Evolutionary conservation across 495 filamentous ascomycete species (phyloP), one percentile per base, ranked within the genome.

Genomic region (Penicillium roqueforti): DNA sequence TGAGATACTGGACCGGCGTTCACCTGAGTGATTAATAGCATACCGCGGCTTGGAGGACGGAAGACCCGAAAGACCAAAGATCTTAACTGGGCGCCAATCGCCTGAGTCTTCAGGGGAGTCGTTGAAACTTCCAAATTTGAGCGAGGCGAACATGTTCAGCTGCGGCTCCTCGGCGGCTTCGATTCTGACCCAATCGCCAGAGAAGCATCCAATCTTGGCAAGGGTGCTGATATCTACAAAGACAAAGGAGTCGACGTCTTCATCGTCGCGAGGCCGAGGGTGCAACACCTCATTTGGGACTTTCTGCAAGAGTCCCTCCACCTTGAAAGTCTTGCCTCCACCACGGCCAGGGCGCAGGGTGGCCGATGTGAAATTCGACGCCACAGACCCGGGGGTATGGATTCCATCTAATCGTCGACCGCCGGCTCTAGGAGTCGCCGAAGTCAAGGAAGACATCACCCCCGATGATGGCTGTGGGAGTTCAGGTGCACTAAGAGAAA

Each of bases 161-260:
- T 82, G 80, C 13, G 87, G 84, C 58, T 89, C 88, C 36, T 83
- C 74, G 13, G 86, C 78, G 1, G 81, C 73, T 71, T 93, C 89
- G 18, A 98, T 74, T 3, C 85, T 82, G n/a, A 97, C 89, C 93
- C 93, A 98, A 63, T 98, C 93, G 13, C 93, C 93, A 1, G 92
- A 96, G 68, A 98, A 98, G 65, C 91, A 97, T 25, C 91, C 89
- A 37, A 97, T 81, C 54, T 88, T 87, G n/a, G 87, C 83, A 10
- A 98, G 72, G 16, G 89, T 85, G 54, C 80, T 87, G 26, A 92
- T 84, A 57, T 93, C 89, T 7, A 97, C 89, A 68, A 91, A 97
- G 16, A 97, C 76, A 37, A 92, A 82, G 3, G 87, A 84, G 63
- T 97, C 95, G 47, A 90, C 84, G 58, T 90, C 87, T 58, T 97